Evolutionary conservation across 371 early-diverging fungal genomes (phyloP), one percentile per base, ranked within the genome.

Genomic region (Mortierella sp.): DNA sequence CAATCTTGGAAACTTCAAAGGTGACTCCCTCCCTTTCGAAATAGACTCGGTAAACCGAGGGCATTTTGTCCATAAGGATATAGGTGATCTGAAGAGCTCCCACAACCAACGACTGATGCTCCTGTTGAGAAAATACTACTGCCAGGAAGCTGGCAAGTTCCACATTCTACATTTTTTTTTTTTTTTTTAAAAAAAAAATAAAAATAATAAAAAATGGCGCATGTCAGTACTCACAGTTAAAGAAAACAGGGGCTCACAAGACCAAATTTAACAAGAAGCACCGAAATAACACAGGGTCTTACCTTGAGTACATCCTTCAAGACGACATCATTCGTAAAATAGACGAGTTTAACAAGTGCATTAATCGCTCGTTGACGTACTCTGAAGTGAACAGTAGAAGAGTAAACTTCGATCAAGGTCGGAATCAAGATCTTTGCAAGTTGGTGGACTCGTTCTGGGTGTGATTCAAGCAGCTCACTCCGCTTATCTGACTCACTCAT

Each of bases 11-110:
- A 59, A 92, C 82, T 57, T 87, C 88, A 59, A 89, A 86, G 1
- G 86, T 65, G 1, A 92, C 89, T 11, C 93, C 93, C 64, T 92
- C 91, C 19, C 91, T 74, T 57, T 86, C 83, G 71, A 93, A 90
- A 11, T 84, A 76, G n/a, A 72, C 74, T 6, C 70, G 81, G 63
- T 89, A 93, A 1, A 82, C 60, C 9, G 83, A 79, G 0, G 91
- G 90, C 2, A 90, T 63, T 57, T 88, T 90, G 9, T 82, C 81
- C 64, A 86, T 72, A n/a, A 92, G 73, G 9, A 92, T 57, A 43
- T 86, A 84, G 0, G 85, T 71, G 18, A 88, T 81, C 50, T 87
- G 89, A 57, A 93, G 82, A 2, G 90, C 84, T 53, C 85, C 86
- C 6, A 88, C 83, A 2, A 87, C 80, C 12, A 89, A 66, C 0